These are phyloP conservation scores for Globisporangium paddicum DNA, from an alignment of 352 stramenopile genomes.

Conservation along the genomic window DNA sequence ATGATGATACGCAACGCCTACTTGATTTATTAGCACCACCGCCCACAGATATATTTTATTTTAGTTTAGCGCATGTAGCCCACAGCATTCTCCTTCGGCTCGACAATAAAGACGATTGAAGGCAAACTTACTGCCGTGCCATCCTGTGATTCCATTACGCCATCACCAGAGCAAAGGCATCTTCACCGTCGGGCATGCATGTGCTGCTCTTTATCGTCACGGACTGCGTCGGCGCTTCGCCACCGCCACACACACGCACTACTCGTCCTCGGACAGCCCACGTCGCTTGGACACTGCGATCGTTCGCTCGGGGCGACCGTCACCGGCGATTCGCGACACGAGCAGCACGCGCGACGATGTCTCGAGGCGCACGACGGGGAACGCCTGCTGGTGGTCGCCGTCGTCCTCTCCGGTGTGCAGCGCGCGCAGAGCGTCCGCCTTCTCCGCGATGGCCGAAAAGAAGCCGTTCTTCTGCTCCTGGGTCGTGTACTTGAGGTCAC, in stretches of 20 bases:
- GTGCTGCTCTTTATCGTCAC: neutral
- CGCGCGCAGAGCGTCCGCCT: conserved; percentile 45
- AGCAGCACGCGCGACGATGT: conserved; percentile 50
- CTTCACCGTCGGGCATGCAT: neutral
- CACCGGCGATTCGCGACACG: conserved; percentile 45
- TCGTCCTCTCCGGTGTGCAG: conserved; percentile 28
- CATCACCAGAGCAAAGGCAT: too few relatives aligned
- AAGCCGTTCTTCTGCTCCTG: conserved; percentile 59
- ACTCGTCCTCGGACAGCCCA: conserved; percentile 19
- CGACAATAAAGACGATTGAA: neutral
- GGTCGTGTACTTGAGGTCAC: conserved; percentile 49
- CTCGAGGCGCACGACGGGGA: conserved; percentile 50
- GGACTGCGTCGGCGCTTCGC: neutral
- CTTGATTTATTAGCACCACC: conserved; percentile 7
- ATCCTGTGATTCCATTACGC: too few relatives aligned
- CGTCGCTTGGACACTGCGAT: conserved; percentile 57
- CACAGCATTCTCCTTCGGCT: neutral
- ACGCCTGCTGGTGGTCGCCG: conserved; percentile 21
- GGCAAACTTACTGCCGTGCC: neutral
- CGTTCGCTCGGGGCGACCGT: conserved; percentile 35
- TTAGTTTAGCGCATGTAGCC: neutral
- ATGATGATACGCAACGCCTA: neutral
- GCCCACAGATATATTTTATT: conserved; percentile 9
- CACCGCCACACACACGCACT: conserved; percentile 6
- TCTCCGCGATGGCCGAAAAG: conserved; percentile 69